Evolutionary conservation across 2,329 filamentous ascomycete genomes (phyloP), one percentile per base, ranked within the genome.

Genomic region (Keithomyces neogunnii): DNA sequence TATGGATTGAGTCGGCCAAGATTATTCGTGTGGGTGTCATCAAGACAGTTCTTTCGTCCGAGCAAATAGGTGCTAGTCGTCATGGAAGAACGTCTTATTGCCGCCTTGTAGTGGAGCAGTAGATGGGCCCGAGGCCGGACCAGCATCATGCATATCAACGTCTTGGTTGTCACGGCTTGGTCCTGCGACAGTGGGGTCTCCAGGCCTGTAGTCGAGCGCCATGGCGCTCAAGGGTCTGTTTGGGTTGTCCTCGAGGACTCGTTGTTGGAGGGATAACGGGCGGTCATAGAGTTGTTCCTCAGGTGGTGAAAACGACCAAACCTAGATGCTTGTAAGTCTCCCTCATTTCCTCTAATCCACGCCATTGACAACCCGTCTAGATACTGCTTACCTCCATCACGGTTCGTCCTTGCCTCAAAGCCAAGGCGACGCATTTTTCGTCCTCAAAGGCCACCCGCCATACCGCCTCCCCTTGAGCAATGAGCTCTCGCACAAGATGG

Each of bases 401-500:
- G 0, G 95, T 97, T 56, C 91, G 84, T 51, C 84, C 85, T 49
- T 82, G 82, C 54, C 92, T 81, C 60, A 89, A 86, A 7, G 93
- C 93, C 77, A 99, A 88, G 33, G 96, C 92, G 32, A 99, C 92
- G 53, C 92, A 95, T 69, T 96, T 97, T 69, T 99, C 93, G 58
- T 96, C 92, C 65, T 99, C 93, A 66, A 99, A 99, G 0, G 95
- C 93, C 35, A 99, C 92, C 53, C 93, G 81, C 93, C 93, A 99
- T 0, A 99, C 93, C 13, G 92, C 91, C 64, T 99, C 92, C 0
- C 92, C 89, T 49, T 92, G 90, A 26, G 86, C 84, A 45, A 92
- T 92, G 42, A 99, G 80, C 69, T 99, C 93, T 54, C 93, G 84
- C 28, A 99, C 89, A 31, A 96, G 77, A 52, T 88, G 86, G 3